A percentile compares a stretch with the other conserved stretches of the same genome.
phyloP scores from a whole-genome alignment of 2,329 filamentous ascomycete species.

The Venturia nashicola region DNA sequence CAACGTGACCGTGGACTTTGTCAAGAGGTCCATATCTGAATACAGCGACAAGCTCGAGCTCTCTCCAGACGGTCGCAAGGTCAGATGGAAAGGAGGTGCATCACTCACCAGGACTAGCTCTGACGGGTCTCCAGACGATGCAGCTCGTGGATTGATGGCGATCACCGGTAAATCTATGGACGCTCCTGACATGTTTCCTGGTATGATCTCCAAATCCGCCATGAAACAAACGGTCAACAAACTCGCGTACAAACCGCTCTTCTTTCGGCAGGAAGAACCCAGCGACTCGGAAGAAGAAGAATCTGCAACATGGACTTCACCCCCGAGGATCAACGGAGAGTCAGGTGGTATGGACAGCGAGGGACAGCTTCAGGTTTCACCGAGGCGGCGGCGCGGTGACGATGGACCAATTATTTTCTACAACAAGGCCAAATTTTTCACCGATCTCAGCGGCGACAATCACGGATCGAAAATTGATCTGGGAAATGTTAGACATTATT shows the following conservation, averaged over 20 bases:
- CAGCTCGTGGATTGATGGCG: background rate
- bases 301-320: slow-evolving; percentile 18
- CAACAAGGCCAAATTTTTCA: slow-evolving; percentile 66
- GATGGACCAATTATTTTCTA: slow-evolving; percentile 78
- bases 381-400: slow-evolving; percentile 39
- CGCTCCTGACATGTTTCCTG: background rate
- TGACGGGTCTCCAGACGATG: slow-evolving; percentile 34
- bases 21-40: slow-evolving; percentile 57
- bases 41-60: slow-evolving; percentile 66
- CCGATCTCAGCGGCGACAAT: slow-evolving; percentile 60
- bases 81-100: slow-evolving; percentile 63
- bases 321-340: background rate
- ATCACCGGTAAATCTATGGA: background rate
- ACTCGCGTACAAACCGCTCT: slow-evolving; percentile 34
- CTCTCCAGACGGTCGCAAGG: slow-evolving; percentile 63
- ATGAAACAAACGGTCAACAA: slow-evolving; percentile 14
- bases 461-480: background rate
- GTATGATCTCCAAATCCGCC: background rate
- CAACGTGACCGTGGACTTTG: slow-evolving; percentile 68
- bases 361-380: slow-evolving; percentile 31
- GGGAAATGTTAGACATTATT: background rate
- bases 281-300: slow-evolving; percentile 26
- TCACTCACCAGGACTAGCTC: slow-evolving; percentile 55
- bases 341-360: slow-evolving; percentile 16
- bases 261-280: slow-evolving; percentile 32